Base-by-base conservation (phyloP, 768 basidiomycete genomes). In the Dentipellis fragilis region DNA sequence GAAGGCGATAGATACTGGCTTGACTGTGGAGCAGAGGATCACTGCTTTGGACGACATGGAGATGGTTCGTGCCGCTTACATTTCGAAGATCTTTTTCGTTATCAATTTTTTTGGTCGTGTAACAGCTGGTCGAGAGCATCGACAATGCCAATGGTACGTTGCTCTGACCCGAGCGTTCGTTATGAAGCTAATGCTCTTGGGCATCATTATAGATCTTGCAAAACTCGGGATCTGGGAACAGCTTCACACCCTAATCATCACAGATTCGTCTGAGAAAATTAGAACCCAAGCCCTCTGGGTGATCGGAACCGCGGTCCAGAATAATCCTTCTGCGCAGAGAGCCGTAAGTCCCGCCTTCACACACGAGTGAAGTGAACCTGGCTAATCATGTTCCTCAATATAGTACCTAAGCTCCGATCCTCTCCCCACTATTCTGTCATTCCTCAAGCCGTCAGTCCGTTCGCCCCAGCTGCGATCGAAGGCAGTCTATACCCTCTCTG, bases 251-350 rank as follows among this genome's bases (percentile, higher is more conserved):
- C 73, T 93, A n/a, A 75, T 72, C 8, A 73, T 79, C 4, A 68
- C 80, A 7, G 66, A 71, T 0, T 76, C 82, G 2, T 76, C 85
- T 0, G 76, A 80, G n/a, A 73, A 72, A 23, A 75, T 93, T 22
- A 83, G 80, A 62, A 70, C 76, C 57, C 83, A 88, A 57, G 79
- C 82, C 0, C 69, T 93, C 10, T 95, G 93, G 93, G 83, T 93
- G 0, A 77, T 89, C 22, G 93, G 93, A 6, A 95, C 93, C 0
- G 90, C 93, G 0, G 64, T 93, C 5, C 91, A 93, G 67, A 94
- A 95, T 63, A 95, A 94, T 59, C 89, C 91, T 0, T 73, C 82
- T 9, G 89, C 93, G 0, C 93, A 94, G 60, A 73, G 79, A 54
- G 80, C 82, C 3, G 89, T 90, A 63, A 59, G 82, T 75, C 12